Evolutionary conservation across 108 stramenopile genomes (phyloP), one percentile per base, ranked within the genome.

Genomic region (Asterionellopsis glacialis): DNA sequence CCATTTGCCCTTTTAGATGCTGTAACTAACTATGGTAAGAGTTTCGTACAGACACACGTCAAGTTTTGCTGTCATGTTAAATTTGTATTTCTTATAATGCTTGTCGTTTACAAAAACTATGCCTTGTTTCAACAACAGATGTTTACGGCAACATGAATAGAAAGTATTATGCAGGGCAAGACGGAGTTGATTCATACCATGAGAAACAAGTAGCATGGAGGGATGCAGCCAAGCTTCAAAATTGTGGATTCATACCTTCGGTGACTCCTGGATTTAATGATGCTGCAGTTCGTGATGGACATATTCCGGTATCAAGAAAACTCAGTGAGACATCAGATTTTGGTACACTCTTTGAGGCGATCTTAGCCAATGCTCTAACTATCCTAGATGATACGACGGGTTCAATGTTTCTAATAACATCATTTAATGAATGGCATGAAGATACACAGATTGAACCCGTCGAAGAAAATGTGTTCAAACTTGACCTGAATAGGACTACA

Each of bases 181-280:
- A 48, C 4, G 21, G 50, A 39, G 59, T 66, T 21, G 57, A 70
- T 38, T 13, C 42, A 11, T 70, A 73, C 21, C 21, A 48, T 21
- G 19, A 2, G 9, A 48, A 48, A 19, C 47, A 48, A 48, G 9
- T 19, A 19, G 19, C 19, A 19, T 48, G 47, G 47, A 48, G 9
- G 21, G 9, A 19, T 9, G 19, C 19, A 6, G 47, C 47, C 2
- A 21, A 16, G 9, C 47, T 2, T 48, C 47, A 48, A 21, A 21
- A 48, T 9, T 42, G 52, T 25, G 33, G 19, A 1, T 77, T 68
- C 55, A 65, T 77, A 26, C 76, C 76, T 19, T 51, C 58, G 7
- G 55, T 63, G 25, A 65, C 70, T 24, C 76, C 76, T 10, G 76
- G 76, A 24, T 77, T 56, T 62, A 77, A 77, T 26, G 76, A 77